phyloP scores from a whole-genome alignment of 2,329 filamentous ascomycete species.

The Cladosporium sp. region DNA sequence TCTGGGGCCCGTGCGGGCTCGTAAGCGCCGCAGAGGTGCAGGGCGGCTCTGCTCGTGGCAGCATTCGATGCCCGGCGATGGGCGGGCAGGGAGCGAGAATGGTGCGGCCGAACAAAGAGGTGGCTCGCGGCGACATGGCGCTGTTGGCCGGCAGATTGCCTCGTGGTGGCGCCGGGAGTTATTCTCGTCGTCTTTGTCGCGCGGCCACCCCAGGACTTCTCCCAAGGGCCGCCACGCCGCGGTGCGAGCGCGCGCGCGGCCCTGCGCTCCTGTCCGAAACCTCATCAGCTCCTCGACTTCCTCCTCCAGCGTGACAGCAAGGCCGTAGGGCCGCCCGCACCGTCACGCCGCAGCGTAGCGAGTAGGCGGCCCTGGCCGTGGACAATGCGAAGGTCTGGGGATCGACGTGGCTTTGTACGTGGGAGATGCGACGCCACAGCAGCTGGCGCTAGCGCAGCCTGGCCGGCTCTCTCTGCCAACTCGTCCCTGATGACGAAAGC shows the following conservation, averaged over 20 bases:
- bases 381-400: conserved; percentile 2
- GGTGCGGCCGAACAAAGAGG: conserved; percentile 12
- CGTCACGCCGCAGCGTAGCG: conserved; percentile 6
- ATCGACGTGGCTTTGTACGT: conserved; percentile 8
- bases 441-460: conserved; percentile 1
- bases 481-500: background rate
- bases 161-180: conserved; percentile 3
- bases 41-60: conserved; percentile 15
- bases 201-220: conserved; percentile 9
- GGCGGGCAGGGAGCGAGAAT: no score
- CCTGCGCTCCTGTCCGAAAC: conserved; percentile 4
- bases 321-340: conserved; percentile 7
- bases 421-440: conserved; percentile 4
- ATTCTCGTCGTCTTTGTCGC: conserved; percentile 5
- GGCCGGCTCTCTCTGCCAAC: conserved; percentile 5
- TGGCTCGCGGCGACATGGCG: conserved; percentile 7
- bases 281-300: conserved; percentile 7
- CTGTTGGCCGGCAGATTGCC: conserved; percentile 1
- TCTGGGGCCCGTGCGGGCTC: conserved; percentile 9
- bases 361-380: background rate
- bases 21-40: conserved; percentile 10
- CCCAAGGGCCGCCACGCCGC: conserved; percentile 1
- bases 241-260: background rate
- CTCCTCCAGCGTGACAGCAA: conserved; percentile 9
- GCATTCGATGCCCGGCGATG: no score